Evolutionary conservation across 306 rosid species (phyloP).

Genomic region (Vicia faba): DNA sequence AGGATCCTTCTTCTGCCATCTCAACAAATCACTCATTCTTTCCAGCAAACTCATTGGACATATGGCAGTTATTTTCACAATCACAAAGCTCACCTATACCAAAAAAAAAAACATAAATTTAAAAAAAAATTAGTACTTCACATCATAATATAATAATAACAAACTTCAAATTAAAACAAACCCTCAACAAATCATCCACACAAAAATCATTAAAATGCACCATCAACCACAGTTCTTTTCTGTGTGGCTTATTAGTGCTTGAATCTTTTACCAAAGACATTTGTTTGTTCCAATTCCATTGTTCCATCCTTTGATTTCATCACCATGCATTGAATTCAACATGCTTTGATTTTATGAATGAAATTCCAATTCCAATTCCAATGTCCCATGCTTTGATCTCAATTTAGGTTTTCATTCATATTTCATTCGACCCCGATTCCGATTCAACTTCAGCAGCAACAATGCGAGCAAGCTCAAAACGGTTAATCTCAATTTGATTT

Average conservation of each 20-base stretch:
- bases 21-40: slow-evolving; percentile 70
- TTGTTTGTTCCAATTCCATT: background rate
- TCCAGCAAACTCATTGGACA: slow-evolving; percentile 73
- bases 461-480: background rate
- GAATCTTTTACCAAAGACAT: slow-evolving; percentile 5
- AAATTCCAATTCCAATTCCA: slow-evolving; percentile 5
- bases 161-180: slow-evolving; percentile 6
- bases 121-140: slow-evolving; percentile 30
- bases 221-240: slow-evolving; percentile 35
- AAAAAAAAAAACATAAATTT: slow-evolving; percentile 8
- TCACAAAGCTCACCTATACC: slow-evolving; percentile 62
- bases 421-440: no score
- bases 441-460: background rate
- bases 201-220: slow-evolving; percentile 10
- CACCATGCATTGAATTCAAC: background rate
- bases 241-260: slow-evolving; percentile 26
- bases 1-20: slow-evolving; percentile 84
- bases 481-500: background rate
- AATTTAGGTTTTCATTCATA: background rate
- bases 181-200: background rate
- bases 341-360: background rate
- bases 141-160: background rate
- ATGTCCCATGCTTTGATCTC: slow-evolving; percentile 1
- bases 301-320: background rate
- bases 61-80: slow-evolving; percentile 81